Evolutionary conservation across 2,329 filamentous ascomycete genomes (phyloP).

Genomic region (Colletotrichum phormii): DNA sequence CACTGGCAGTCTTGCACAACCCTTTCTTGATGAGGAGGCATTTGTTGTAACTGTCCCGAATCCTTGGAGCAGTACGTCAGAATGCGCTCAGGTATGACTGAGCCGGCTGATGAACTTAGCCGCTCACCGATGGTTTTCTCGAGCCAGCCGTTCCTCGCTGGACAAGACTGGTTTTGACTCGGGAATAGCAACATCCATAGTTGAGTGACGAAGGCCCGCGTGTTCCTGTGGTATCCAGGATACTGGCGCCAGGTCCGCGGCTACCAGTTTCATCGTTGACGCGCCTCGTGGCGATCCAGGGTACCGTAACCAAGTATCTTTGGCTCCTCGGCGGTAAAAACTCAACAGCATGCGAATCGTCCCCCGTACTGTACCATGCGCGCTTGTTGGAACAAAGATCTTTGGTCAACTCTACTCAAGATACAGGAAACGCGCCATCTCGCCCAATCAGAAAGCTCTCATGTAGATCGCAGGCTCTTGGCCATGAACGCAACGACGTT

Average conservation of each 20-base stretch:
- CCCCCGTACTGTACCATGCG: background rate
- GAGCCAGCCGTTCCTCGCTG: too few relatives aligned
- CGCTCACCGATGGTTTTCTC: background rate
- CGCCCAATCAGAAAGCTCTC: background rate
- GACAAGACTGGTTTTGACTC: background rate
- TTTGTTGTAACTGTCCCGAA: background rate
- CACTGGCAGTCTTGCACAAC: background rate
- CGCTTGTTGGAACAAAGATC: slow-evolving; percentile 3
- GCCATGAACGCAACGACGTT: background rate
- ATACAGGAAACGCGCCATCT: background rate
- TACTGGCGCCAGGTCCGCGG: background rate
- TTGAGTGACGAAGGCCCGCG: background rate
- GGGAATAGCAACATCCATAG: background rate
- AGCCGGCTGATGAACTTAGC: too few relatives aligned
- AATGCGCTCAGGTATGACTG: background rate
- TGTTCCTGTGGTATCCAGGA: background rate
- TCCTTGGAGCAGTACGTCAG: too few relatives aligned
- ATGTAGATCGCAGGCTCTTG: background rate
- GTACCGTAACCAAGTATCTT: background rate
- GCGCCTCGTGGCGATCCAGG: background rate
- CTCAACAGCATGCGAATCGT: background rate
- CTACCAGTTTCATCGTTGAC: background rate
- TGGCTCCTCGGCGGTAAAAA: background rate
- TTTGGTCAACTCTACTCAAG: background rate
- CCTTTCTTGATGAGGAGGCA: background rate